Evolutionary conservation across 2,329 filamentous ascomycete genomes (phyloP).

Genomic region (Aspergillus versicolor): DNA sequence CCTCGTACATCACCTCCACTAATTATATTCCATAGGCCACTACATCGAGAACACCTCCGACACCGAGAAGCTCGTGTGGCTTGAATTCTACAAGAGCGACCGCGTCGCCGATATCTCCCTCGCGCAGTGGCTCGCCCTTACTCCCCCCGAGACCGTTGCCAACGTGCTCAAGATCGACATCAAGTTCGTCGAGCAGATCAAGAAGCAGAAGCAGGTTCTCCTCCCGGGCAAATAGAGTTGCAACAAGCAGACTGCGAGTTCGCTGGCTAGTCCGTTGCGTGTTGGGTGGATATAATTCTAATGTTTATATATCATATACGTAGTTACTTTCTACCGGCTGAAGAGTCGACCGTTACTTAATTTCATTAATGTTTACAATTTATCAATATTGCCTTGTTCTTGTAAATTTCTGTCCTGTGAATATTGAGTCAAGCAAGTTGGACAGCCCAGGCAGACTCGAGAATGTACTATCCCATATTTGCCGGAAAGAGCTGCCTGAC

Average conservation of each 20-base stretch:
- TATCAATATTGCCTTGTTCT: no score
- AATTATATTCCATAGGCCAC: slow-evolving; percentile 44
- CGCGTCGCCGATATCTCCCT: slow-evolving; percentile 65
- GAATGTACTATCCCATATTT: no score
- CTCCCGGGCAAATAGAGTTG: slow-evolving; percentile 1
- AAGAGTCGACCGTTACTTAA: neutral
- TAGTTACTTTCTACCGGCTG: neutral
- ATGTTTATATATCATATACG: neutral
- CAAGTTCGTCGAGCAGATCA: slow-evolving; percentile 12
- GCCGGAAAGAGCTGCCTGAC: no score
- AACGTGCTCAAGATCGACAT: slow-evolving; percentile 12
- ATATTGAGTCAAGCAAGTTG: no score
- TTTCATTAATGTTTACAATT: neutral
- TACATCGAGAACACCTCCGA: slow-evolving; percentile 69
- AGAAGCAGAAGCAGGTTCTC: slow-evolving; percentile 12
- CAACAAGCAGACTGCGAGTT: neutral
- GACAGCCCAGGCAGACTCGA: no score
- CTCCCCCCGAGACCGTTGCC: slow-evolving; percentile 43
- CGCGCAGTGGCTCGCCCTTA: slow-evolving; percentile 69
- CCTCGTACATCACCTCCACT: neutral
- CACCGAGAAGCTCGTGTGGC: slow-evolving; percentile 61
- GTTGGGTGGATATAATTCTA: neutral
- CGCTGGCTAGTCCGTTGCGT: neutral
- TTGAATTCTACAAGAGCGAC: slow-evolving; percentile 69
- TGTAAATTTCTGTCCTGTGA: no score